A percentile compares a stretch with the other conserved stretches of the same genome.
phyloP scores from a whole-genome alignment of 2,329 filamentous ascomycete genomes.

The Verticillium klebahnii region DNA sequence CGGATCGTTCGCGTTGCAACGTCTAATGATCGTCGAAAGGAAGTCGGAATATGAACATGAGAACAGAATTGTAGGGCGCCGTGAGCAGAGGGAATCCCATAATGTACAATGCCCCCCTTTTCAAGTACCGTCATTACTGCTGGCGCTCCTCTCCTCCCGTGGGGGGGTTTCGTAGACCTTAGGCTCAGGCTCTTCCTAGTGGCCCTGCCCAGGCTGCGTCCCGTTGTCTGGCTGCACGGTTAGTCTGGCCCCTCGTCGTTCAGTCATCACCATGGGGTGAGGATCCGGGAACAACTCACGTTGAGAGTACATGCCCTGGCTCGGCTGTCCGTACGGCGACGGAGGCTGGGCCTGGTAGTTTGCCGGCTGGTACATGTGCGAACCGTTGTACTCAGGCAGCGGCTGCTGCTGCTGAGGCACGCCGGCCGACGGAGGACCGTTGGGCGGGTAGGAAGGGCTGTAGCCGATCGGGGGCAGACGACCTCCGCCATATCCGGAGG shows the following conservation, averaged over 20 bases:
- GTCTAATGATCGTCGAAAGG: neutral
- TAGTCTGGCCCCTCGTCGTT: neutral
- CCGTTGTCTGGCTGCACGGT: constrained; percentile 15
- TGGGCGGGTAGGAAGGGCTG: constrained; percentile 59
- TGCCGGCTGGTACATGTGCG: constrained; percentile 46
- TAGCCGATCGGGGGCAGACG: constrained; percentile 73
- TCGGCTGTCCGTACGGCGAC: constrained; percentile 53
- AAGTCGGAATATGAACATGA: neutral
- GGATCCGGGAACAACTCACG: constrained; percentile 29
- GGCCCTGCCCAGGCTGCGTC: constrained; percentile 10
- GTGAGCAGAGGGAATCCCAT: neutral
- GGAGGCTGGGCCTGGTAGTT: constrained; percentile 54
- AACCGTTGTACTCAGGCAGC: constrained; percentile 49
- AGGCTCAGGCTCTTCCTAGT: constrained; percentile 4
- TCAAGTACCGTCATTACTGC: neutral
- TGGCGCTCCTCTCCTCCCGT: neutral
- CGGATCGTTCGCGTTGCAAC: neutral
- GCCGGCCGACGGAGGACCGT: constrained; percentile 42
- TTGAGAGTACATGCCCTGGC: constrained; percentile 57
- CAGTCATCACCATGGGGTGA: neutral
- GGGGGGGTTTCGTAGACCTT: neutral
- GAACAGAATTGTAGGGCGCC: neutral
- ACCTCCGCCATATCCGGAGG: constrained; percentile 52
- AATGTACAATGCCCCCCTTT: neutral
- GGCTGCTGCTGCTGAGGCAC: constrained; percentile 44